Evolutionary conservation across 192 early-diverging fungal species (phyloP).

Genomic region (Anaeromyces robustus): DNA sequence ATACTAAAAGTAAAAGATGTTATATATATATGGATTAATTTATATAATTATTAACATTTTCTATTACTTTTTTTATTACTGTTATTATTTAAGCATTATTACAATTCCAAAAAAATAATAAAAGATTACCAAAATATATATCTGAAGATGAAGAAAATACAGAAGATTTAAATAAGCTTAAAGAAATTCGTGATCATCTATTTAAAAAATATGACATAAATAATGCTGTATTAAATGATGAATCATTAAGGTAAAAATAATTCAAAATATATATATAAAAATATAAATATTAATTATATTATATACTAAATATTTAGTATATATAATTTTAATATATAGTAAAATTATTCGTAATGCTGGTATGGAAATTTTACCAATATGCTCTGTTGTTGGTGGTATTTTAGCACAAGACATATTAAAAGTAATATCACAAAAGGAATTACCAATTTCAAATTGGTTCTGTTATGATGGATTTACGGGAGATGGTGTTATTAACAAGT

Average conservation of each 20-base stretch:
- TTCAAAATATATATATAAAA: slow-evolving; percentile 1
- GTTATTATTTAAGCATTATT: slow-evolving; percentile 14
- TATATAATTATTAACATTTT: too few relatives aligned
- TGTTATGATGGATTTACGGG: slow-evolving; percentile 34
- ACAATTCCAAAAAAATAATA: slow-evolving; percentile 14
- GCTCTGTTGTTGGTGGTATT: slow-evolving; percentile 75
- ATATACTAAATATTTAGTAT: too few relatives aligned
- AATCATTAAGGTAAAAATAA: slow-evolving; percentile 19
- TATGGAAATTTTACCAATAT: slow-evolving; percentile 61
- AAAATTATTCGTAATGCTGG: slow-evolving; percentile 22
- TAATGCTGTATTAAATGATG: slow-evolving; percentile 12
- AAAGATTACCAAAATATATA: slow-evolving; percentile 6
- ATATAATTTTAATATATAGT: slow-evolving; percentile 8
- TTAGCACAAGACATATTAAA: slow-evolving; percentile 84
- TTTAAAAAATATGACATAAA: neutral
- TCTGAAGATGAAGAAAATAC: slow-evolving; percentile 13
- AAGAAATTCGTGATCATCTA: neutral
- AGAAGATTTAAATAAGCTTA: slow-evolving; percentile 12
- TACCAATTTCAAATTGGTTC: slow-evolving; percentile 73
- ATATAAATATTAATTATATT: neutral
- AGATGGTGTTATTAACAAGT: neutral
- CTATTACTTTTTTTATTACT: too few relatives aligned
- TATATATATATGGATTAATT: too few relatives aligned
- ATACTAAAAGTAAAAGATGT: too few relatives aligned
- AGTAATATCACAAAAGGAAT: slow-evolving; percentile 61